Conservation (phyloP, 257 asterid species). For the Handroanthus guayacan region DNA sequence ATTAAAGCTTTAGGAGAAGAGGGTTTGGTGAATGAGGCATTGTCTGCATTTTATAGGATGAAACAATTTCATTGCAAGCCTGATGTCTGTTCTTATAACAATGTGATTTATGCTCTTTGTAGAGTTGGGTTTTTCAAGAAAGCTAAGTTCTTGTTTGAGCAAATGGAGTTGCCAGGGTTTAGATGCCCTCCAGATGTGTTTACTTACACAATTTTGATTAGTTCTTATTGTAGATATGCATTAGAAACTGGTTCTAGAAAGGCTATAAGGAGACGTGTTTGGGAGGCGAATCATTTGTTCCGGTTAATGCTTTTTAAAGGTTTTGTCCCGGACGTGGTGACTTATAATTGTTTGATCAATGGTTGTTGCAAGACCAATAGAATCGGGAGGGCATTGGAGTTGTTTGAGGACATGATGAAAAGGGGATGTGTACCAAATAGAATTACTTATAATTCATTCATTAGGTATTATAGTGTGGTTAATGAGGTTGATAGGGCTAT, state of each 20-base stretch:
- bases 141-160: conserved; percentile 77
- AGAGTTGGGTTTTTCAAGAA: conserved; percentile 81
- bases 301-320: conserved; percentile 88
- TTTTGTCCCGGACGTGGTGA: conserved; percentile 87
- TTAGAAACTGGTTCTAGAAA: conserved; percentile 78
- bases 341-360: conserved; percentile 88
- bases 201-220: conserved; percentile 82
- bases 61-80: conserved; percentile 86
- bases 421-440: conserved; percentile 80
- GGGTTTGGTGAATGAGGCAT: conserved; percentile 84
- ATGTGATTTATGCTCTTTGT: conserved; percentile 73
- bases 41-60: conserved; percentile 84
- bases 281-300: conserved; percentile 95
- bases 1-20: conserved; percentile 86
- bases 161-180: conserved; percentile 94
- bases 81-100: conserved; percentile 82
- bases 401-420: conserved; percentile 78
- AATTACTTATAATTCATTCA: conserved; percentile 82
- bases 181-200: conserved; percentile 77
- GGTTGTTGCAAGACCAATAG: conserved; percentile 93
- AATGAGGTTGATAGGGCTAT: conserved; percentile 87
- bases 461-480: conserved; percentile 78
- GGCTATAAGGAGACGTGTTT: conserved; percentile 81
- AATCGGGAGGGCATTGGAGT: conserved; percentile 85
- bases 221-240: conserved; percentile 77